A percentile compares a stretch with the other conserved stretches of the same genome.
These are phyloP conservation scores for Candida glucosophila DNA, from an alignment of 1,139 yeast species.

Conservation along the genomic window DNA sequence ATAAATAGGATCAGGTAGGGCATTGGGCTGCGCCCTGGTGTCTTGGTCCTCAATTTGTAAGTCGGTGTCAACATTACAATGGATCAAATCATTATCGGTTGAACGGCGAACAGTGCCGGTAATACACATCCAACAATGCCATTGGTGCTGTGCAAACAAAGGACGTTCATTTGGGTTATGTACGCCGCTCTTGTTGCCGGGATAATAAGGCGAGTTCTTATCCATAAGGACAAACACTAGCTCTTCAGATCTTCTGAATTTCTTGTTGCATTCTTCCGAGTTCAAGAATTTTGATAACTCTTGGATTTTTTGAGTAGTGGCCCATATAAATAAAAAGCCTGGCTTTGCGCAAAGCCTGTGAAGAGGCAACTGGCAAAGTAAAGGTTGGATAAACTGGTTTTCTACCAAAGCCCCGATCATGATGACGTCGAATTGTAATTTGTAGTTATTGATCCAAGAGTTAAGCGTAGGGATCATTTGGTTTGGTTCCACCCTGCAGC, in stretches of 20 bases:
- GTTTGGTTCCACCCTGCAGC: constrained; percentile 45
- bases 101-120: constrained; percentile 89
- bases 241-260: constrained; percentile 85
- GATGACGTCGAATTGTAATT: constrained; percentile 72
- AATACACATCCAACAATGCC: constrained; percentile 98
- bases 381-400: constrained; percentile 54
- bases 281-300: constrained; percentile 52
- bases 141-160: constrained; percentile 44
- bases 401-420: constrained; percentile 85
- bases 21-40: constrained; percentile 9
- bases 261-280: constrained; percentile 56
- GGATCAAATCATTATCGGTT: constrained; percentile 74
- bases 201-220: constrained; percentile 52
- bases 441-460: constrained; percentile 49
- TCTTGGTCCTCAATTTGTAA: constrained; percentile 45
- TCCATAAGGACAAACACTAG: constrained; percentile 60
- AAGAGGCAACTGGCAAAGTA: constrained; percentile 58
- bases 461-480: constrained; percentile 49
- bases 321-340: constrained; percentile 82
- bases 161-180: constrained; percentile 11
- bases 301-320: constrained; percentile 61
- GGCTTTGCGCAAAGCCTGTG: constrained; percentile 73
- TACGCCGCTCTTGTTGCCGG: constrained; percentile 16
- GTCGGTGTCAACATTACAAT: constrained; percentile 90
- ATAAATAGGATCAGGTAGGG: constrained; percentile 72